These are phyloP conservation scores for Henckelia pumila DNA, from an alignment of 257 asterid genomes.

Conservation along the genomic window DNA sequence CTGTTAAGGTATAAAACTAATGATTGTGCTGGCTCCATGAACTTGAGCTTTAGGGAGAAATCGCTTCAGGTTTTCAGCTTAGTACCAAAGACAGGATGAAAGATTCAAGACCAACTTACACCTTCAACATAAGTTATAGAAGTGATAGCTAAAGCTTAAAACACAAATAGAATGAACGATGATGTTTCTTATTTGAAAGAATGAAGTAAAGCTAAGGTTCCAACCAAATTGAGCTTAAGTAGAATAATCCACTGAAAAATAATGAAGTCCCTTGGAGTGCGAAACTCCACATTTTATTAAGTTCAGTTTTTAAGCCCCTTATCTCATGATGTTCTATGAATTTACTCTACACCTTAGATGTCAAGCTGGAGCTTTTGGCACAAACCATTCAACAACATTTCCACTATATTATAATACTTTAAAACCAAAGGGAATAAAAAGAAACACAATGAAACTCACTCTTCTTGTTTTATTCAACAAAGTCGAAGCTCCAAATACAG, in stretches of 20 bases:
- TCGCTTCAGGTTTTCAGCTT: background rate
- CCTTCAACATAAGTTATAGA: background rate
- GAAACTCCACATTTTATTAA: background rate
- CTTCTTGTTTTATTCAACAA: conserved; percentile 7
- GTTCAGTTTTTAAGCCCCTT: background rate
- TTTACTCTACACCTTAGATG: background rate
- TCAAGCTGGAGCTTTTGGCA: background rate
- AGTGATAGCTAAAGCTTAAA: background rate
- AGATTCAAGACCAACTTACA: background rate
- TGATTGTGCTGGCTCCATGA: background rate
- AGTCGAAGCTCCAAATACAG: background rate
- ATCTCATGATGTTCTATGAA: background rate
- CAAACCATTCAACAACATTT: background rate
- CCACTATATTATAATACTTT: background rate
- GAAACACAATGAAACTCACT: background rate
- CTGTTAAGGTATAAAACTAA: too few species aligned
- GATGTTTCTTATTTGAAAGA: background rate
- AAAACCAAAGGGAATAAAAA: background rate
- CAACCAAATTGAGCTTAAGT: background rate
- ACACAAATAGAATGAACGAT: too few species aligned
- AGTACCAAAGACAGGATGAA: background rate
- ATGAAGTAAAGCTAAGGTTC: background rate
- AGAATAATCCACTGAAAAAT: background rate
- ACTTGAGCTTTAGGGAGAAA: background rate
- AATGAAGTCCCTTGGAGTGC: background rate